These are phyloP conservation scores for Penicillium olsonii DNA, from an alignment of 2,329 filamentous ascomycete species.

Conservation along the genomic window DNA sequence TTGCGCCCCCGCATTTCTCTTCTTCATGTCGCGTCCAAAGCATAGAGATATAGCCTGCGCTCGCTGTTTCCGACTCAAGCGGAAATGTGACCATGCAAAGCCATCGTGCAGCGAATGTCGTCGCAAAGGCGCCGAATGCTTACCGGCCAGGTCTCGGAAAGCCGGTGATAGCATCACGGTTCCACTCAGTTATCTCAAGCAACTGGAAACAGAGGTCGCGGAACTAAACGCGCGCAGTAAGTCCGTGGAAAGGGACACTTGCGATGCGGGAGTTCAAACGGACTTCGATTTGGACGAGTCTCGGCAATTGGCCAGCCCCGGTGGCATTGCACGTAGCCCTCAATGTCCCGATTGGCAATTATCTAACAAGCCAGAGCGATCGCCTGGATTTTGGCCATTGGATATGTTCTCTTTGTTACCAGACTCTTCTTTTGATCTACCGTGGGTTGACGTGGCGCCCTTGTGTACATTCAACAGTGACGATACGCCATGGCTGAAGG, in stretches of 20 bases:
- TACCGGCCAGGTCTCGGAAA: slow-evolving; percentile 27
- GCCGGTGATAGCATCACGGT: slow-evolving; percentile 28
- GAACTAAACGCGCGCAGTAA: slow-evolving; percentile 17
- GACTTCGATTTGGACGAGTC: slow-evolving; percentile 8
- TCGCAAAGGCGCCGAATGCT: slow-evolving; percentile 30
- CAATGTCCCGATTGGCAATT: slow-evolving; percentile 7
- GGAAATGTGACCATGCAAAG: slow-evolving; percentile 32
- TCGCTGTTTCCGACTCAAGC: slow-evolving; percentile 32
- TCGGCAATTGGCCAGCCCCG: not conserved
- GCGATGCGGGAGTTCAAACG: slow-evolving; percentile 29
- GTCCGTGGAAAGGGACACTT: slow-evolving; percentile 1
- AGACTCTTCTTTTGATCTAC: slow-evolving; percentile 17
- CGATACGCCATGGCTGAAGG: slow-evolving; percentile 22
- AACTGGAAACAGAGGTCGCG: slow-evolving; percentile 24
- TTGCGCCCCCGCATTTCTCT: slow-evolving; percentile 19
- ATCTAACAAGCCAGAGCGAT: not conserved
- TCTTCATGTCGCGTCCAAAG: slow-evolving; percentile 25
- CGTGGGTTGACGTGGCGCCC: slow-evolving; percentile 14
- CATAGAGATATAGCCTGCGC: slow-evolving; percentile 28
- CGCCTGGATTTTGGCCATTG: slow-evolving; percentile 6
- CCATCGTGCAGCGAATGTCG: slow-evolving; percentile 31
- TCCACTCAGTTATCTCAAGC: slow-evolving; percentile 26
- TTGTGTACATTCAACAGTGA: slow-evolving; percentile 10
- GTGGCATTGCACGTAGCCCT: slow-evolving; percentile 2
- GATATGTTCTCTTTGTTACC: slow-evolving; percentile 11